These are phyloP conservation scores for Dovyalis caffra DNA, from an alignment of 345 rosid species.

Conservation along the genomic window DNA sequence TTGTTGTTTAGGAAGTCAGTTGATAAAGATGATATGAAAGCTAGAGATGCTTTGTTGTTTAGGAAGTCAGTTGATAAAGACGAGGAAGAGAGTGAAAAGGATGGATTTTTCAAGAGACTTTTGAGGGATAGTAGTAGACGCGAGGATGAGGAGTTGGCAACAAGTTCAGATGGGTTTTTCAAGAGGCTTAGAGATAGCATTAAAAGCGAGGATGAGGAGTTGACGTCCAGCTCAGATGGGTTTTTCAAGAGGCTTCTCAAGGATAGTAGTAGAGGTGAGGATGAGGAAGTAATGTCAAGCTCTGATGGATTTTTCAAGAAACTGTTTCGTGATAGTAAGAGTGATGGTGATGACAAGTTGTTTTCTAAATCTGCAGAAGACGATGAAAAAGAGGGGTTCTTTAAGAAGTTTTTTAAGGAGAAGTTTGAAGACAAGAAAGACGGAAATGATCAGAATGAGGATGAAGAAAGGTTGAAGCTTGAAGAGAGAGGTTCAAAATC, in stretches of 20 bases:
- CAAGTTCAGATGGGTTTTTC: slow-evolving; percentile 28
- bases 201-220: slow-evolving; percentile 66
- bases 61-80: slow-evolving; percentile 94
- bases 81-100: slow-evolving; percentile 84
- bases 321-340: slow-evolving; percentile 64
- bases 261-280: slow-evolving; percentile 46
- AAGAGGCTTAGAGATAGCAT: slow-evolving; percentile 58
- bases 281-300: slow-evolving; percentile 58
- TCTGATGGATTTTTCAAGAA: slow-evolving; percentile 84
- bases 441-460: slow-evolving; percentile 46
- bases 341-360: slow-evolving; percentile 45
- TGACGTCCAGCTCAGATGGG: slow-evolving; percentile 27
- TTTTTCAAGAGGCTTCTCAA: slow-evolving; percentile 52
- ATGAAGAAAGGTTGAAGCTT: slow-evolving; percentile 34
- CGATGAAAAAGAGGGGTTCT: slow-evolving; percentile 83
- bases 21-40: slow-evolving; percentile 89
- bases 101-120: slow-evolving; percentile 94
- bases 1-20: slow-evolving; percentile 88
- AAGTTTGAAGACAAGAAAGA: slow-evolving; percentile 75
- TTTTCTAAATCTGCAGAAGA: slow-evolving; percentile 62
- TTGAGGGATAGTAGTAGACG: slow-evolving; percentile 66
- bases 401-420: slow-evolving; percentile 77
- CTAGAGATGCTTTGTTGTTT: slow-evolving; percentile 86
- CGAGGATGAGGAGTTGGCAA: slow-evolving; percentile 52
- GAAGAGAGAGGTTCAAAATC: slow-evolving; percentile 60